Conservation (phyloP, 2,329 filamentous ascomycete genomes). For the Curvularia sp. region DNA sequence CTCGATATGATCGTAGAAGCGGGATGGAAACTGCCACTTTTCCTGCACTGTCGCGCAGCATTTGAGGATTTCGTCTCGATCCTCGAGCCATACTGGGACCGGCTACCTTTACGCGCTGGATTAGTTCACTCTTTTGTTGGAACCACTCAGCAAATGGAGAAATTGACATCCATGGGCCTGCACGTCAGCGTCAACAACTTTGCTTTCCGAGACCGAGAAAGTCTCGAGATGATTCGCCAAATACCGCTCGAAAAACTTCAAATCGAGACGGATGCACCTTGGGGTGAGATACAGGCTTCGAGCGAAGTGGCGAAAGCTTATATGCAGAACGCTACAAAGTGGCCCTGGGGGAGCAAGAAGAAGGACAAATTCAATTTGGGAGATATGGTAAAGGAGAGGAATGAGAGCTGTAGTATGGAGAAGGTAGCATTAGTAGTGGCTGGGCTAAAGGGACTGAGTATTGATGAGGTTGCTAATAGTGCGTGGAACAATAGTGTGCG, state of each 20-base stretch:
- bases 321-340: slow-evolving; percentile 47
- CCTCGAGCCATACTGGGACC: slow-evolving; percentile 50
- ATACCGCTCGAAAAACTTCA: slow-evolving; percentile 54
- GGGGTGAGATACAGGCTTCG: slow-evolving; percentile 53
- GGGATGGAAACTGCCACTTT: slow-evolving; percentile 49
- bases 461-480: slow-evolving; percentile 54
- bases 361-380: slow-evolving; percentile 57
- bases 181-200: slow-evolving; percentile 60
- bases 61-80: slow-evolving; percentile 55
- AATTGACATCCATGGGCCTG: slow-evolving; percentile 49
- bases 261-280: slow-evolving; percentile 59
- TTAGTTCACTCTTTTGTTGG: slow-evolving; percentile 54
- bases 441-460: slow-evolving; percentile 54
- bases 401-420: slow-evolving; percentile 60
- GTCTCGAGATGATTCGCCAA: slow-evolving; percentile 53
- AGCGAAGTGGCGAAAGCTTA: slow-evolving; percentile 53
- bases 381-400: slow-evolving; percentile 60
- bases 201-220: slow-evolving; percentile 52
- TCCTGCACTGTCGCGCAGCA: slow-evolving; percentile 53
- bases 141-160: slow-evolving; percentile 51
- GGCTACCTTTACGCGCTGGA: slow-evolving; percentile 45
- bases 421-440: slow-evolving; percentile 58
- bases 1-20: slow-evolving; percentile 50
- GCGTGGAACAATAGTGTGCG: slow-evolving; percentile 49
- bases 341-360: slow-evolving; percentile 56